Conservation (phyloP, 306 rosid genomes). For the Sophora flavescens region DNA sequence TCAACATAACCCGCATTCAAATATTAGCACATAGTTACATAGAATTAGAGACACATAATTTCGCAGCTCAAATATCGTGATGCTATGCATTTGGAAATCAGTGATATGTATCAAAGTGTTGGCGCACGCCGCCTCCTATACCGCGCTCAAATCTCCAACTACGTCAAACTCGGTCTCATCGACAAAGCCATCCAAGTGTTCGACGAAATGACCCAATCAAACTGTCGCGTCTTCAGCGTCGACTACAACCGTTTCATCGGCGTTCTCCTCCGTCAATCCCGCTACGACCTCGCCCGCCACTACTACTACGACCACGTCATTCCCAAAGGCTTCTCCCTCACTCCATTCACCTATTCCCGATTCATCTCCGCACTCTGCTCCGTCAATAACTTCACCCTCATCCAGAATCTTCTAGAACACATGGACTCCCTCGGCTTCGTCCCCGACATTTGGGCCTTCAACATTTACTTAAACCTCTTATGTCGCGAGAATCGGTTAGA, state of each 20-base stretch:
- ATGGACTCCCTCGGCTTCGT: conserved; percentile 67
- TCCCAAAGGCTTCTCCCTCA: conserved; percentile 77
- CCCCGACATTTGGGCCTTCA: conserved; percentile 92
- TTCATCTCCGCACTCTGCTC: conserved; percentile 83
- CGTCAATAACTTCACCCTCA: conserved; percentile 57
- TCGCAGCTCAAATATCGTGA: not conserved
- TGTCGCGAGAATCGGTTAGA: conserved; percentile 62
- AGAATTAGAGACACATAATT: not conserved
- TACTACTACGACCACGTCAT: conserved; percentile 74
- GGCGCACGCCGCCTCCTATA: conserved; percentile 82
- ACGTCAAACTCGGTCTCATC: conserved; percentile 75
- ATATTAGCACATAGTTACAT: not conserved
- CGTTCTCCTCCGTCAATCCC: conserved; percentile 72
- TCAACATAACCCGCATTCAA: not conserved
- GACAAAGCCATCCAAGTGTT: conserved; percentile 80
- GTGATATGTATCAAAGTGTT: conserved; percentile 82
- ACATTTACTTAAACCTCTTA: conserved; percentile 71
- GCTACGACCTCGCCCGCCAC: conserved; percentile 75
- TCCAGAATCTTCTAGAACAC: conserved; percentile 68
- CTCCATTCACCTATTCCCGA: conserved; percentile 90
- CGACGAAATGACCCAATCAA: conserved; percentile 86
- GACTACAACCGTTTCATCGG: conserved; percentile 96
- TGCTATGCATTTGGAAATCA: conserved; percentile 62
- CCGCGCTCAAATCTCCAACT: conserved; percentile 68
- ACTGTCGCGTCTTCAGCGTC: conserved; percentile 72